Evolutionary conservation across 768 basidiomycete genomes (phyloP), one percentile per base, ranked within the genome.

Genomic region (Hygrocybe coccinea): DNA sequence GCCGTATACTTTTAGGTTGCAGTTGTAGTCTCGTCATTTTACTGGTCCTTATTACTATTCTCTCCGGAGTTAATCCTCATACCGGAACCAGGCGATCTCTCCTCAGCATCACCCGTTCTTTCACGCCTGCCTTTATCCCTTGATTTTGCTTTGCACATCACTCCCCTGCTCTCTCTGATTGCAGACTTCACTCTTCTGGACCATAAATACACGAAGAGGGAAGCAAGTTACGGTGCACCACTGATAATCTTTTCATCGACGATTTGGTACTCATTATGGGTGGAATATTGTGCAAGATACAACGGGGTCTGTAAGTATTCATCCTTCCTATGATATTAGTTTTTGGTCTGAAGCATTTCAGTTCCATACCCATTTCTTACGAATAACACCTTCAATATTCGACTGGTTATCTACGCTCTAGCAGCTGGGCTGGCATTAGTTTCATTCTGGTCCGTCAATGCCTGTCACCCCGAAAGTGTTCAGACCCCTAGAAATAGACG

Each of bases 341-440:
- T n/a, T 25, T 44, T 19, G 19, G 38, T 37, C 39, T 49, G 14
- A 63, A 50, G 33, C 36, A 38, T 14, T 47, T 48, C 50, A 4
- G 87, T 91, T 72, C 88, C 90, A 24, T 92, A 93, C 69, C 91
- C 91, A 0, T 92, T 93, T 72, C 73, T 93, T 56, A 88, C 83
- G 0, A 60, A 84, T 15, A 84, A 78, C 63, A 71, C 81, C 0
- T 70, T 84, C 17, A 59, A 63, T 7, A 69, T 75, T 29, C 79
- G 89, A 12, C 58, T 84, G 11, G 69, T 65, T 6, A 88, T 91
- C 36, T 93, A 92, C 69, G 63, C 65, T 34, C 75, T 69, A 5
- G 76, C 80, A 1, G 75, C 79, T 0, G 51, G 71, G 1, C 67
- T 87, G 21, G 85, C 84, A 2, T 72, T 81, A 36, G 38, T 73